Conservation (phyloP, 768 basidiomycete genomes). For the Xerocomus potaroensis region DNA sequence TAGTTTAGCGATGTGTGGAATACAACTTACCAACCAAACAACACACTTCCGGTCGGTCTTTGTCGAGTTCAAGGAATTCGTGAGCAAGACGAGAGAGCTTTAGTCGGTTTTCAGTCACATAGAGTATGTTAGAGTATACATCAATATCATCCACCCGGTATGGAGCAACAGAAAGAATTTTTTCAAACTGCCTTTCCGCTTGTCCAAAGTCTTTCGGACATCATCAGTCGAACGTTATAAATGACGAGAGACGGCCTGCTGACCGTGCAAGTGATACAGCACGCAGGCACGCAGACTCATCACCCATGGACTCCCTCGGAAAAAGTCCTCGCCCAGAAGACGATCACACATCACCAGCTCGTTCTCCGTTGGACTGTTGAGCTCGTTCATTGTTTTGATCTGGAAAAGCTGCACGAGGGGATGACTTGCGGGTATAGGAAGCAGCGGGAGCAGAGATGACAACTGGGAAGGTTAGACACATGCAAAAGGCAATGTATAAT, state of each 20-base stretch:
- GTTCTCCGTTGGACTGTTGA: constrained; percentile 84
- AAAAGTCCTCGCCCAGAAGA: constrained; percentile 64
- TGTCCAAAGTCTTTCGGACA: constrained; percentile 70
- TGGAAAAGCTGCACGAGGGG: constrained; percentile 71
- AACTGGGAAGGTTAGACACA: constrained; percentile 32
- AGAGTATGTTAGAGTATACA: constrained; percentile 93
- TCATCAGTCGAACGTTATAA: constrained; percentile 2
- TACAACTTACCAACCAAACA: constrained; percentile 78
- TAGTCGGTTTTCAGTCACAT: constrained; percentile 85
- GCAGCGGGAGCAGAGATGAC: constrained; percentile 39
- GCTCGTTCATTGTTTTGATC: constrained; percentile 82
- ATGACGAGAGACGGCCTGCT: constrained; percentile 21
- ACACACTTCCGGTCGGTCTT: constrained; percentile 94
- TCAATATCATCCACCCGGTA: constrained; percentile 93
- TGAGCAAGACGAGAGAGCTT: constrained; percentile 91
- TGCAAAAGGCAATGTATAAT: neutral
- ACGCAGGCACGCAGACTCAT: constrained; percentile 84
- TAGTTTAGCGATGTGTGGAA: neutral
- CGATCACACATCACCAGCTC: constrained; percentile 80
- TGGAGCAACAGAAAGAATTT: constrained; percentile 76
- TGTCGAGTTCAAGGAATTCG: constrained; percentile 83
- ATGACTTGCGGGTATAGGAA: constrained; percentile 49
- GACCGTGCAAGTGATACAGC: constrained; percentile 88
- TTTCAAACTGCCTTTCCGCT: constrained; percentile 82
- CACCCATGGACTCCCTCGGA: constrained; percentile 80